Evolutionary conservation across 106 monocot species (phyloP), one percentile per base, ranked within the genome.

Genomic region (Dioscorea alata): DNA sequence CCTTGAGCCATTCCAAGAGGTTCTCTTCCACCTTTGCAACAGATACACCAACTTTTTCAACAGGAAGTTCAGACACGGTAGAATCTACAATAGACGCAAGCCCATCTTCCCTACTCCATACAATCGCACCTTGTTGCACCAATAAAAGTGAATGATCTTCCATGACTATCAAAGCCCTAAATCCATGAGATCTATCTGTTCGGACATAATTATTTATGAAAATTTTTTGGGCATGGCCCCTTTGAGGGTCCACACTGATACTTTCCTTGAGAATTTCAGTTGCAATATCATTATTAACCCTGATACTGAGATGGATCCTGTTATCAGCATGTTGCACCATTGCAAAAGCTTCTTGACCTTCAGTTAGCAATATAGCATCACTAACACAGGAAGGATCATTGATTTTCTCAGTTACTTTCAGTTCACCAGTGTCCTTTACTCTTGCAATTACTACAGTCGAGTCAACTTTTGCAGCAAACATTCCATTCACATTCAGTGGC

Each of bases 41-140:
- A 33, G 93, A 99, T 6, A 90, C 93, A 68, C 93, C 90, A 74
- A 79, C 81, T 75, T 88, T 99, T 81, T 99, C 87, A 61, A 99
- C 78, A 59, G 93, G 99, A 13, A 99, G 69, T 70, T 93, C 99
- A 75, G 85, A 90, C 23, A 85, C 80, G 63, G 88, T 90, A 58
- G 82, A 84, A 88, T 81, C 90, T 67, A 93, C 72, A 78, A 99
- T 79, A 31, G 99, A 99, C 61, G 99, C 99, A 54, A 99, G 85
- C 13, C 90, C 99, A 78, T 99, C 99, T 64, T 99, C 99, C 70
- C 99, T 85, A 57, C 78, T 87, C 99, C 99, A 99, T 33, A 99
- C 99, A 76, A 93, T 74, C 49, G 78, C 86, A 48, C 93, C 90
- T 88, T 99, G 99, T 80, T 99, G 99, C 50, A 93, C 78, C 49